Evolutionary conservation across 1,139 yeast genomes (phyloP).

Genomic region (Taiozyma sp.): DNA sequence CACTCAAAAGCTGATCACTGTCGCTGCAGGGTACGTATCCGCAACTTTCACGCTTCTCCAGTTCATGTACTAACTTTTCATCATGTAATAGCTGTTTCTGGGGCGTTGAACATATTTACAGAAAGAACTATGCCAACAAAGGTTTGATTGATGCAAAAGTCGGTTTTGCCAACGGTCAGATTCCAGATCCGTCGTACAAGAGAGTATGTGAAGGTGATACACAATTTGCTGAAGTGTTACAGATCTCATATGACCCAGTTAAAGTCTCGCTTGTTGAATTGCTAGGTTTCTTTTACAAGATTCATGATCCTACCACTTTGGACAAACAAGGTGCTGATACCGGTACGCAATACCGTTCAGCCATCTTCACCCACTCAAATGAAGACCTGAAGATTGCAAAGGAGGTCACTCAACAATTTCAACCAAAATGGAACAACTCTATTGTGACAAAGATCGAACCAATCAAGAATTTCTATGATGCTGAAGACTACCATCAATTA

Average conservation of each 20-base stretch:
- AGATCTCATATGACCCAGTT: conserved; percentile 74
- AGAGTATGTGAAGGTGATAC: conserved; percentile 74
- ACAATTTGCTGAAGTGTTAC: conserved; percentile 69
- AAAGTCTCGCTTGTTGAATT: conserved; percentile 53
- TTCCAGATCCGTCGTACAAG: conserved; percentile 58
- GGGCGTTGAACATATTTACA: conserved; percentile 87
- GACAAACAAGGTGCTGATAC: conserved; percentile 69
- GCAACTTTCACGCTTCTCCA: not conserved
- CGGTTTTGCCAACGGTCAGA: conserved; percentile 81
- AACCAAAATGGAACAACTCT: conserved; percentile 48
- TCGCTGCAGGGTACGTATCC: conserved; percentile 48
- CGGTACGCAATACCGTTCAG: conserved; percentile 81
- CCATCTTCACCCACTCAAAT: conserved; percentile 54
- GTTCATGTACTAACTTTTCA: conserved; percentile 1
- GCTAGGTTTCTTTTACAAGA: conserved; percentile 72
- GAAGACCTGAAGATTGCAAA: conserved; percentile 41
- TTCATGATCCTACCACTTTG: conserved; percentile 73
- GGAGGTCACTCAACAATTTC: conserved; percentile 35
- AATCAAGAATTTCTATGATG: conserved; percentile 72
- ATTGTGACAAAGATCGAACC: conserved; percentile 69
- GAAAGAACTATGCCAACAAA: conserved; percentile 54
- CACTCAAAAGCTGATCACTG: conserved; percentile 46
- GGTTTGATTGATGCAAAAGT: conserved; percentile 75
- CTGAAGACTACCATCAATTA: conserved; percentile 88
- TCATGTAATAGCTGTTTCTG: conserved; percentile 65